phyloP scores from a whole-genome alignment of 495 filamentous ascomycete genomes.

The Physcia stellaris region DNA sequence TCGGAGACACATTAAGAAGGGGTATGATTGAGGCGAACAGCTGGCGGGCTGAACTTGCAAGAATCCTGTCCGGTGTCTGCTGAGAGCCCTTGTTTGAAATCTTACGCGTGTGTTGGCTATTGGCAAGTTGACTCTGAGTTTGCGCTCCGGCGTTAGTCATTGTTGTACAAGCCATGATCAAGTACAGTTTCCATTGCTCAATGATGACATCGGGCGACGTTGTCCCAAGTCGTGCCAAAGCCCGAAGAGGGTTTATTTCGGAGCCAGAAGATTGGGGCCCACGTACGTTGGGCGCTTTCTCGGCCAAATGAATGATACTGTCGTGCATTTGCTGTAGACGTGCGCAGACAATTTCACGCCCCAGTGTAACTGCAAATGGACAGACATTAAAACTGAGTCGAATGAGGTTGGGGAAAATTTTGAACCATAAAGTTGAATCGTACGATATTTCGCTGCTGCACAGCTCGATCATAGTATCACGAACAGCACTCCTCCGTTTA shows the following conservation, averaged over 20 bases:
- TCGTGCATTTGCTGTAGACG: slow-evolving; percentile 86
- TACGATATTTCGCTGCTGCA: slow-evolving; percentile 93
- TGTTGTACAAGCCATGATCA: slow-evolving; percentile 94
- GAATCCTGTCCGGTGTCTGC: slow-evolving; percentile 55
- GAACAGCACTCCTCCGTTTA: slow-evolving; percentile 67
- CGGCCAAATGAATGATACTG: slow-evolving; percentile 59
- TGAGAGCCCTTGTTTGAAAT: slow-evolving; percentile 60
- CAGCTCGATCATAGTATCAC: slow-evolving; percentile 80
- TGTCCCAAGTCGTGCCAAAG: slow-evolving; percentile 40
- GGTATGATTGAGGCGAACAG: slow-evolving; percentile 87
- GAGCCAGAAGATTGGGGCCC: slow-evolving; percentile 43
- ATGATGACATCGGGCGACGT: slow-evolving; percentile 77
- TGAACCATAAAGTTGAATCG: slow-evolving; percentile 91
- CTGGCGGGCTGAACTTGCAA: slow-evolving; percentile 66
- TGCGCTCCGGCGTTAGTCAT: slow-evolving; percentile 68
- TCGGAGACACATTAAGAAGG: slow-evolving; percentile 60
- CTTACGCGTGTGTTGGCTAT: slow-evolving; percentile 73
- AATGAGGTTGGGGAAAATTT: slow-evolving; percentile 91
- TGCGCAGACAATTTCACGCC: slow-evolving; percentile 81
- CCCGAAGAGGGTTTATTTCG: slow-evolving; percentile 34
- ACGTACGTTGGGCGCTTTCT: slow-evolving; percentile 59
- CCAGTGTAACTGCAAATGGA: slow-evolving; percentile 76
- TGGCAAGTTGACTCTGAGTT: slow-evolving; percentile 40
- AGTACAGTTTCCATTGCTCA: slow-evolving; percentile 97
- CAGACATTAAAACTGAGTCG: slow-evolving; percentile 83